Evolutionary conservation across 2,329 filamentous ascomycete species (phyloP), one percentile per base, ranked within the genome.

Genomic region (Graphiopsis chlorocephala): DNA sequence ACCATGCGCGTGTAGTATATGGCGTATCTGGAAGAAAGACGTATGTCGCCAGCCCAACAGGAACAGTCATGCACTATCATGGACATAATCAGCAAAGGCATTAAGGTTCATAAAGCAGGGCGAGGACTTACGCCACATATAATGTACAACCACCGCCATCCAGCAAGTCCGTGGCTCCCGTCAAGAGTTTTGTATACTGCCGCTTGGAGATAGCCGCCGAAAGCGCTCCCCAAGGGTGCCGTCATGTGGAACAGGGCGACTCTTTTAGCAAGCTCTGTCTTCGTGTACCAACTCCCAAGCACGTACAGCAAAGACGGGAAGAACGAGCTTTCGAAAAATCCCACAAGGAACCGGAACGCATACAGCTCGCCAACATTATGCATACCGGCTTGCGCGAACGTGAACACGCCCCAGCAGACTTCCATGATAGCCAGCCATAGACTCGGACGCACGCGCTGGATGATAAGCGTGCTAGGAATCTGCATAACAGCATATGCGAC

Each of bases 201-300:
- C 0, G 84, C 79, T 80, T 85, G 85, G 8, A 87, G 72, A 67
- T 86, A 86, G 0, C 85, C 85, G 2, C 78, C 80, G 65, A 84
- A 82, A n/a, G 50, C 50, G n/a, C 50, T 55, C 17, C 50, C 50
- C 17, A 55, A 11, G 8, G 50, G 50, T 12, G 50, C 50, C 1
- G 50, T 55, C 50, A 55, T 55, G n/a, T 55, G 50, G 25, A 60
- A 68, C 17, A 68, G 62, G 28, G 57, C 45, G 17, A 60, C 38
- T 38, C 57, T 28, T 15, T 60, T 60, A 14, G 38, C 57, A 4
- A 45, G 38, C 38, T 60, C 57, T 15, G 52, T 45, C 31, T 63
- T 64, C 11, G 61, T 61, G 38, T 69, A 69, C 68, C 66, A 69
- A 33, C 58, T 45, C 25, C 64, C 64, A n/a, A 65, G 26, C 5